Conservation (phyloP, 371 early-diverging fungal genomes). For the Quaeritorhiza haematococci region DNA sequence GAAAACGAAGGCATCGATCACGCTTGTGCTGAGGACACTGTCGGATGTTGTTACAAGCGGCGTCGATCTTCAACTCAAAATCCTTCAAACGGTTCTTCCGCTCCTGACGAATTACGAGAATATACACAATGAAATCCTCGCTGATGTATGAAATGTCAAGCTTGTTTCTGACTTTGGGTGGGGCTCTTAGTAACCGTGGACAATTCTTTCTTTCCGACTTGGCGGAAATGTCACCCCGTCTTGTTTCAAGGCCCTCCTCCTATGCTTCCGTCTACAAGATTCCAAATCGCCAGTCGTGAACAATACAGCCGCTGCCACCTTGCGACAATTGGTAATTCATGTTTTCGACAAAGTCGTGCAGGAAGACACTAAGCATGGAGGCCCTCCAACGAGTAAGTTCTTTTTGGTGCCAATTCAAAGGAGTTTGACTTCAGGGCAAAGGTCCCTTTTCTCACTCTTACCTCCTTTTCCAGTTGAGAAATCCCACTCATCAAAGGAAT, state of each 20-base stretch:
- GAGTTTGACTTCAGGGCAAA: too few species aligned
- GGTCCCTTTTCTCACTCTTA: too few species aligned
- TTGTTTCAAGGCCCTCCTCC: slow-evolving; percentile 61
- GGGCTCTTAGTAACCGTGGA: too few species aligned
- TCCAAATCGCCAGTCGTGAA: slow-evolving; percentile 80
- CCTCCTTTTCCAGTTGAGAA: too few species aligned
- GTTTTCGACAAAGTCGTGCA: slow-evolving; percentile 87
- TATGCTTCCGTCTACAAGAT: slow-evolving; percentile 87
- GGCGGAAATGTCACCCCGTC: too few species aligned
- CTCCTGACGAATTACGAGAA: slow-evolving; percentile 76
- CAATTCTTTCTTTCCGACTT: too few species aligned
- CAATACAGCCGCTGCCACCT: slow-evolving; percentile 91
- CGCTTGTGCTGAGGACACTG: slow-evolving; percentile 64
- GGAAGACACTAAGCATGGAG: slow-evolving; percentile 48
- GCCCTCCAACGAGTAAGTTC: too few species aligned
- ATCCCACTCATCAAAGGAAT: too few species aligned
- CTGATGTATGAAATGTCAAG: slow-evolving; percentile 54
- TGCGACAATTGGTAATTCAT: slow-evolving; percentile 85
- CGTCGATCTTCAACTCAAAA: slow-evolving; percentile 87
- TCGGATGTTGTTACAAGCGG: slow-evolving; percentile 64
- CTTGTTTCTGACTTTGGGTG: neutral
- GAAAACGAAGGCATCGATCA: slow-evolving; percentile 58
- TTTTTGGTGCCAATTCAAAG: too few species aligned
- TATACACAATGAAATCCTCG: slow-evolving; percentile 75
- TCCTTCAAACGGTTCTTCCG: slow-evolving; percentile 87